Base-by-base conservation (phyloP, 2,329 filamentous ascomycete genomes). In the Zasmidium cellare region DNA sequence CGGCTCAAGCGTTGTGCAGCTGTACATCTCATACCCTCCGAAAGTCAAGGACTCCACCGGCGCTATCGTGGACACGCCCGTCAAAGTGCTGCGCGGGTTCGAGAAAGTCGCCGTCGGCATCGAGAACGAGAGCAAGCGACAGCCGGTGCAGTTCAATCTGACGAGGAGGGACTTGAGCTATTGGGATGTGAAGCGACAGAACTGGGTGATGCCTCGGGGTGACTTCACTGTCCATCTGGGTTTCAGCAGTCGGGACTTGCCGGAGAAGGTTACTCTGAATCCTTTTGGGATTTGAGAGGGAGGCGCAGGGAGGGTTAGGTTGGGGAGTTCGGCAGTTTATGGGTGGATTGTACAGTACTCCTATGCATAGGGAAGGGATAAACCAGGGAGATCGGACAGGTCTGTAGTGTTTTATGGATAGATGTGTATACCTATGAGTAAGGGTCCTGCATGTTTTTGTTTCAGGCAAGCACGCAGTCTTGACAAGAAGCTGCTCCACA, bases 1-100 rank as follows among this genome's bases (percentile, higher is more conserved):
- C 2, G 84, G 84, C 31, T 76, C 79, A 14, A 75, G 79, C 16
- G 83, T 86, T 1, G 81, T 84, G 1, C 84, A 87, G 60, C 68
- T 86, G 2, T 87, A 87, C 64, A 62, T 85, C 25, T 76, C 73
- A 7, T 79, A 78, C 44, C 80, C 71, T 0, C 14, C 53, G 1
- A 62, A 69, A 19, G 63, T 71, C 22, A 64, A 54, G 18, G 66
- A 70, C 22, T 53, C 57, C 1, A 62, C 66, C 16, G 68, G 69
- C 35, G 46, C 68, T 28, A 1, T 44, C 2, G 61, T 72, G 19
- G 70, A 72, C 51, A 83, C 82, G 9, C 83, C 83, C 0, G 73
- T 78, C 3, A 73, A 73, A 50, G 62, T 81, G 74, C 50, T 81
- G 3, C 65, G 79, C 3, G 73, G 70, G 1, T 81, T 78, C 49